Evolutionary conservation across 768 basidiomycete genomes (phyloP).

Genomic region (Lentinula edodes): DNA sequence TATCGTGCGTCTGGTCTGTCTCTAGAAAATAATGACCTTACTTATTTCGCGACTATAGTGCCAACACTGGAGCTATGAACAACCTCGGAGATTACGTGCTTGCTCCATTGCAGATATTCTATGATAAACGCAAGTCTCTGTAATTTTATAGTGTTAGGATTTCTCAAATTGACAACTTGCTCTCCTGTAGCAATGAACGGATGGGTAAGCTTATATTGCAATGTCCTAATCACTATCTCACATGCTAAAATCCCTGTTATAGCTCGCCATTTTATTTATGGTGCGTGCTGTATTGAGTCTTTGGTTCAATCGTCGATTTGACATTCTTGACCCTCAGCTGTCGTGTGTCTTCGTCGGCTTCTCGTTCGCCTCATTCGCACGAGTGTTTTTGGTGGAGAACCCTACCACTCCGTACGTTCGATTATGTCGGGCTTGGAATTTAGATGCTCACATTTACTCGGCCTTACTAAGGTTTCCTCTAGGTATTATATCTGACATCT

Average conservation of each 20-base stretch:
- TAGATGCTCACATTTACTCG: neutral
- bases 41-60: conserved; percentile 7
- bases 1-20: conserved; percentile 12
- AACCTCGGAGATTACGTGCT: conserved; percentile 20
- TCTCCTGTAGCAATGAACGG: conserved; percentile 17
- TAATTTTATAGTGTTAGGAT: neutral
- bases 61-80: conserved; percentile 18
- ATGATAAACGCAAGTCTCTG: conserved; percentile 4
- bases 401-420: conserved; percentile 14
- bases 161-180: neutral
- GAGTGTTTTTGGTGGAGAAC: conserved; percentile 17
- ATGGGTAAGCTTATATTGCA: conserved; percentile 4
- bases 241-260: neutral
- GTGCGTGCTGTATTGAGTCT: neutral
- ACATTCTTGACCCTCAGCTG: neutral
- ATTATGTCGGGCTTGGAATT: neutral
- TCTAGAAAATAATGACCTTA: neutral
- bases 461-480: neutral
- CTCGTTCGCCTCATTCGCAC: conserved; percentile 16
- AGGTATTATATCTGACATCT: neutral
- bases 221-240: neutral
- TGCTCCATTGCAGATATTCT: conserved; percentile 18
- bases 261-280: conserved; percentile 20
- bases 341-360: conserved; percentile 19
- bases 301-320: neutral